Evolutionary conservation across 352 stramenopile species (phyloP).

Genomic region (Phytophthora sp.): DNA sequence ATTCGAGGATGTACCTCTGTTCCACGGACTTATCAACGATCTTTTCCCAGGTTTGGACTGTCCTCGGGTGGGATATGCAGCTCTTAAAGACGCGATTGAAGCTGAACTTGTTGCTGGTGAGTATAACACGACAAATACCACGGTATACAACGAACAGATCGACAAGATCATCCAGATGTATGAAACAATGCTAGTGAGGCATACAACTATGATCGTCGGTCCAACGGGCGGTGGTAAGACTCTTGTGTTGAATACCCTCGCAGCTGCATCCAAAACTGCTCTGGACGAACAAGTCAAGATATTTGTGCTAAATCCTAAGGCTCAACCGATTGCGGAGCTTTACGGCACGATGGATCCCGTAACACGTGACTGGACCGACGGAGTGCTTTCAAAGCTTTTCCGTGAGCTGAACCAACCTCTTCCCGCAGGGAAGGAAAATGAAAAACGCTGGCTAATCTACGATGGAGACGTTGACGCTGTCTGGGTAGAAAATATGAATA

Average conservation of each 20-base stretch:
- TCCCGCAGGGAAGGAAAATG: conserved; percentile 88
- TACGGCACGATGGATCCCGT: conserved; percentile 96
- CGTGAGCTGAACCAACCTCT: conserved; percentile 95
- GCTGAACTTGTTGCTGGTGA: conserved; percentile 81
- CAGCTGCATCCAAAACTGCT: conserved; percentile 82
- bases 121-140: conserved; percentile 78
- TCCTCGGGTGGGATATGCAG: conserved; percentile 92
- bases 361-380: conserved; percentile 96
- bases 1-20: conserved; percentile 95
- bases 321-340: conserved; percentile 92
- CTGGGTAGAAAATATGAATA: conserved; percentile 99
- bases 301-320: conserved; percentile 95
- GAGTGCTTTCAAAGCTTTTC: conserved; percentile 94
- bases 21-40: conserved; percentile 95
- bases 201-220: conserved; percentile 97
- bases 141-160: conserved; percentile 90
- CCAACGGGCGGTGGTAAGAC: conserved; percentile 94
- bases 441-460: conserved; percentile 96
- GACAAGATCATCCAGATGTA: conserved; percentile 98
- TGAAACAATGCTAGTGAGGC: conserved; percentile 95
- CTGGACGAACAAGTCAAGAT: conserved; percentile 93
- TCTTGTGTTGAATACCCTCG: conserved; percentile 91
- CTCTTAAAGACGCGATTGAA: conserved; percentile 90
- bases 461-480: conserved; percentile 96
- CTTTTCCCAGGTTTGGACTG: conserved; percentile 95